Percentiles rank a stretch among this genome's conserved stretches.
Evolutionary conservation across 2,329 filamentous ascomycete species (phyloP).

Genomic region (Hymenoscyphus occultus): DNA sequence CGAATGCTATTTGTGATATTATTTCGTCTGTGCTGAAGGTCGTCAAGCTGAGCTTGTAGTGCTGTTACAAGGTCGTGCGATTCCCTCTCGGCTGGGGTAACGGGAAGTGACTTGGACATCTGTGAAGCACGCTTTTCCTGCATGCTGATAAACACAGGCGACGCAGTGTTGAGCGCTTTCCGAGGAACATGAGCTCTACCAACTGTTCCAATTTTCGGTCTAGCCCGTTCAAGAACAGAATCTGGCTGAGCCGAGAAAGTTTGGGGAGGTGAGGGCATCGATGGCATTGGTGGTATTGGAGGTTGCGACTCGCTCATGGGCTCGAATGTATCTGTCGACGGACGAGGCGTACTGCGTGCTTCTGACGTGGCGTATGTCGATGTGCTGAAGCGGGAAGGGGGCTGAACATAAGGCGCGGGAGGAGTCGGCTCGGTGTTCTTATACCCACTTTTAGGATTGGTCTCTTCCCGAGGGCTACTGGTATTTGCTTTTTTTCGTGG

Average conservation of each 20-base stretch:
- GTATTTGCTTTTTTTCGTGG: slow-evolving; percentile 7
- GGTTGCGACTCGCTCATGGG: slow-evolving; percentile 16
- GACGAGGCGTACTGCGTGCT: slow-evolving; percentile 29
- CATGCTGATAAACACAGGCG: slow-evolving; percentile 35
- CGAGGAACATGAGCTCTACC: slow-evolving; percentile 22
- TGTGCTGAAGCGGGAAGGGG: slow-evolving; percentile 35
- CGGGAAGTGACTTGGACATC: slow-evolving; percentile 55
- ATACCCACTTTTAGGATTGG: slow-evolving; percentile 30
- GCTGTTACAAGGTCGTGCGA: slow-evolving; percentile 63
- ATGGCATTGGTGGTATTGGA: slow-evolving; percentile 23
- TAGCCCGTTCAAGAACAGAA: slow-evolving; percentile 33
- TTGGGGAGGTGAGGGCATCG: slow-evolving; percentile 16
- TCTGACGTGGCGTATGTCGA: slow-evolving; percentile 35
- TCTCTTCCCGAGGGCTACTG: slow-evolving; percentile 5
- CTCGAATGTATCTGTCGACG: slow-evolving; percentile 30
- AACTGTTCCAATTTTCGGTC: slow-evolving; percentile 26
- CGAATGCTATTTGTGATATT: slow-evolving; percentile 72
- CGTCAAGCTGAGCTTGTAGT: slow-evolving; percentile 63
- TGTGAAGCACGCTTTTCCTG: slow-evolving; percentile 23
- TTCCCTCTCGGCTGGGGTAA: slow-evolving; percentile 57
- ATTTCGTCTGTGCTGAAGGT: slow-evolving; percentile 62
- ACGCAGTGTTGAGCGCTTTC: slow-evolving; percentile 30
- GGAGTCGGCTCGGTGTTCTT: slow-evolving; percentile 16
- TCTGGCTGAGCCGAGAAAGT: slow-evolving; percentile 16
- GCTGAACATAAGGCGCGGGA: slow-evolving; percentile 31